These are phyloP conservation scores for Macadamia tetraphylla DNA, from an alignment of 164 flowering plant genomes.

Conservation along the genomic window DNA sequence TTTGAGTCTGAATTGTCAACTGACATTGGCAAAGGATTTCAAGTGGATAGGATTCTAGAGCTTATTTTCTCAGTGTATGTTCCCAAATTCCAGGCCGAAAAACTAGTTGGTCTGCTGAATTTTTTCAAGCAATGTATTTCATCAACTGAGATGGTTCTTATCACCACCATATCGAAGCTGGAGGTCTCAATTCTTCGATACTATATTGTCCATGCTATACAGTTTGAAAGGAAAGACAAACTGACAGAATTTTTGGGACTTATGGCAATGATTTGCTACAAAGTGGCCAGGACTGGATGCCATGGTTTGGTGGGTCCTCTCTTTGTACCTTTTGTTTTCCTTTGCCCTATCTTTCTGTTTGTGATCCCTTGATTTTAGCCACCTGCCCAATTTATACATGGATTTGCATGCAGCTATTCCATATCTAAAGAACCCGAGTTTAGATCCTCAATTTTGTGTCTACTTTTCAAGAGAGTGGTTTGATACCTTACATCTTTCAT, in stretches of 20 bases:
- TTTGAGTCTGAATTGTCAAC: constrained; percentile 67
- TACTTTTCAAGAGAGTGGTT: constrained; percentile 89
- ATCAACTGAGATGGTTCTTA: constrained; percentile 36
- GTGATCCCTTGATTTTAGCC: neutral
- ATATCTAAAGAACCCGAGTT: constrained; percentile 63
- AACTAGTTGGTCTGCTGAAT: constrained; percentile 51
- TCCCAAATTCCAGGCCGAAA: constrained; percentile 64
- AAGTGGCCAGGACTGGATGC: constrained; percentile 60
- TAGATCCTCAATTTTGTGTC: constrained; percentile 73
- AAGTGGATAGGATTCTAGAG: constrained; percentile 75
- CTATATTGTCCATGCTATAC: constrained; percentile 64
- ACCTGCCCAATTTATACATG: constrained; percentile 1
- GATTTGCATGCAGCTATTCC: constrained; percentile 65
- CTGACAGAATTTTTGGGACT: constrained; percentile 60
- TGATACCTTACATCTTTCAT: constrained; percentile 63
- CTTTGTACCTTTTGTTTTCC: constrained; percentile 6
- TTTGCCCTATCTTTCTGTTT: neutral
- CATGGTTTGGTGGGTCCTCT: constrained; percentile 76
- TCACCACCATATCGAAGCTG: constrained; percentile 52
- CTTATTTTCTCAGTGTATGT: constrained; percentile 67
- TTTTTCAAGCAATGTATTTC: constrained; percentile 71
- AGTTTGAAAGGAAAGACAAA: constrained; percentile 57
- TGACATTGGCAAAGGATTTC: constrained; percentile 83
- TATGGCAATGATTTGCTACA: constrained; percentile 62
- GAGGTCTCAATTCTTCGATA: constrained; percentile 66